Percentiles rank a stretch among this genome's conserved stretches.
phyloP scores from a whole-genome alignment of 2,329 filamentous ascomycete species.

The Arachnopeziza araneosa region DNA sequence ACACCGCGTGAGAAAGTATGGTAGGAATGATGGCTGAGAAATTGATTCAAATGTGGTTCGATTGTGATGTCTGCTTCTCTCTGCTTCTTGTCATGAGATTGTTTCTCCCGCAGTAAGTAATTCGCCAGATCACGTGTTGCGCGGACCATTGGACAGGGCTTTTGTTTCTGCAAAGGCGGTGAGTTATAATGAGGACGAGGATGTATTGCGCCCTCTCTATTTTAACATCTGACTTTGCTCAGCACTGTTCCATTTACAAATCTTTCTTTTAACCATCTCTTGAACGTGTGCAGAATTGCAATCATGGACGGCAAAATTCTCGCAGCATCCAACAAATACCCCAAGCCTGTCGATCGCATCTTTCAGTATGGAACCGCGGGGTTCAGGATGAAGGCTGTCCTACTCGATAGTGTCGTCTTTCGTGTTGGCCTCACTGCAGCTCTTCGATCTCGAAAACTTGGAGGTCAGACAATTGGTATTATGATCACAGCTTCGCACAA shows the following conservation, averaged over 20 bases:
- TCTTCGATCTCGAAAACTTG: conserved; percentile 82
- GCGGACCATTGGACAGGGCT: no score
- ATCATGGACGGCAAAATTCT: conserved; percentile 47
- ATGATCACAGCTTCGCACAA: conserved; percentile 97
- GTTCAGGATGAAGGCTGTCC: conserved; percentile 66
- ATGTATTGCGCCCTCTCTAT: neutral
- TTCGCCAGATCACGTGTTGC: neutral
- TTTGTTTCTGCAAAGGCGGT: neutral
- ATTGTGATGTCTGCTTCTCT: no score
- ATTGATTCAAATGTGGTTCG: no score
- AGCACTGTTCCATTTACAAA: neutral
- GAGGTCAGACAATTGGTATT: conserved; percentile 87
- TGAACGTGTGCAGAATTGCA: neutral
- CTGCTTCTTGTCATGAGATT: no score
- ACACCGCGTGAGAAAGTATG: no score
- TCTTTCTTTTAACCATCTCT: neutral
- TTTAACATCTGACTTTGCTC: neutral
- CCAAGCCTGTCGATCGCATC: conserved; percentile 46
- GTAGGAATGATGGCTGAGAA: no score
- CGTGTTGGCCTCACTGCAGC: conserved; percentile 85
- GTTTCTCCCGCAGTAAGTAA: no score
- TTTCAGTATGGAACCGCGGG: conserved; percentile 65
- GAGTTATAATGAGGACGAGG: neutral
- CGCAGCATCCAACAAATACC: conserved; percentile 56
- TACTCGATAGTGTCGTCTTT: conserved; percentile 89